A percentile compares a stretch with the other conserved stretches of the same genome.
Evolutionary conservation across 768 basidiomycete species (phyloP).

Genomic region (Sistotremastrum suecicum): DNA sequence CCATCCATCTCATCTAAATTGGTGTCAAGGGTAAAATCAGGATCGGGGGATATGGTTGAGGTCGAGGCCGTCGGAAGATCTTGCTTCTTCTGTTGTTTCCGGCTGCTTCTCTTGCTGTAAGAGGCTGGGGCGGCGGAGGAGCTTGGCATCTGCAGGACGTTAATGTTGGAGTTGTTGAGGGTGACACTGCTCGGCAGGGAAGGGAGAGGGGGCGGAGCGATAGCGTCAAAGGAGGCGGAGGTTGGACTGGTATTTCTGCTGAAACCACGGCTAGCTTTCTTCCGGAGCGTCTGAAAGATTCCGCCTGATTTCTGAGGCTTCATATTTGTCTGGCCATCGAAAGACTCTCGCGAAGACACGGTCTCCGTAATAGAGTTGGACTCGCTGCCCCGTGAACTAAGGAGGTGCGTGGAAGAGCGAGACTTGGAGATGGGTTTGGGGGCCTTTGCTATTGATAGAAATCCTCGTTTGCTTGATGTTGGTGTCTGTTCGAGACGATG

Average conservation of each 20-base stretch:
- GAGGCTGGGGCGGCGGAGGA: conserved; percentile 7
- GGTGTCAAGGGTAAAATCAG: conserved; percentile 41
- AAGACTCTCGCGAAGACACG: no score
- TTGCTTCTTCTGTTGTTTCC: conserved; percentile 20
- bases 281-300: no score
- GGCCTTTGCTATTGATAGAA: no score
- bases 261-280: no score
- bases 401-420: no score
- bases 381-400: no score
- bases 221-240: conserved; percentile 10
- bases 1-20: conserved; percentile 71
- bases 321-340: background rate
- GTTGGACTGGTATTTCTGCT: background rate
- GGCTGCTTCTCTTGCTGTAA: conserved; percentile 12
- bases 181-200: background rate
- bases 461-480: no score
- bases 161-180: conserved; percentile 2
- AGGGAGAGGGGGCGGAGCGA: conserved; percentile 10
- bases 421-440: no score
- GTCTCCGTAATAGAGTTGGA: no score
- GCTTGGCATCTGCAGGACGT: conserved; percentile 14
- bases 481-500: no score
- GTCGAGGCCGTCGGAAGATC: conserved; percentile 14
- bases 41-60: conserved; percentile 15
- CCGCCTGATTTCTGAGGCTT: conserved; percentile 13